Evolutionary conservation across 345 rosid genomes (phyloP).

Genomic region (Carallia pectinifolia): DNA sequence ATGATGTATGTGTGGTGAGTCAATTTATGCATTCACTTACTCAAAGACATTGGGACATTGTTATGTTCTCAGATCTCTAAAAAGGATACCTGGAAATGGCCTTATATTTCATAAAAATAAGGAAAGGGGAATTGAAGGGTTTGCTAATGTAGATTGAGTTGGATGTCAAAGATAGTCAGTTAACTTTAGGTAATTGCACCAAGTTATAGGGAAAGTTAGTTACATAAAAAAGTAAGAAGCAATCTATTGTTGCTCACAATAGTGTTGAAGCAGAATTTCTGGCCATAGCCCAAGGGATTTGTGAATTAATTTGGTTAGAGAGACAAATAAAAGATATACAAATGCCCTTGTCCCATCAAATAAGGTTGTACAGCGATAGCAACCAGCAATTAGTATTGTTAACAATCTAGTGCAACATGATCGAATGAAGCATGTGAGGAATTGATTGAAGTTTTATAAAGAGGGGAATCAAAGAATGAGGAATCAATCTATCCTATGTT

Average conservation of each 20-base stretch:
- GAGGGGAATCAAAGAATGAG: too few species aligned
- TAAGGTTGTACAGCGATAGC: neutral
- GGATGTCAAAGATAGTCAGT: neutral
- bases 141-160: neutral
- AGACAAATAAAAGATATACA: neutral
- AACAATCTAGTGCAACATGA: neutral
- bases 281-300: neutral
- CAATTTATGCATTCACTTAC: neutral
- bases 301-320: neutral
- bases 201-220: neutral
- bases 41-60: neutral
- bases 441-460: neutral
- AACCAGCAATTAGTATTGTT: neutral
- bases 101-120: too few species aligned
- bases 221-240: neutral
- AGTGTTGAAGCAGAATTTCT: neutral
- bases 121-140: too few species aligned
- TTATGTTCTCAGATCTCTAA: neutral
- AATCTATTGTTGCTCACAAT: neutral
- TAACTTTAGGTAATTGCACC: neutral
- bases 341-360: neutral
- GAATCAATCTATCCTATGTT: too few species aligned
- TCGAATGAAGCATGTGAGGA: neutral
- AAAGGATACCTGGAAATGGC: neutral
- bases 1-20: neutral